Evolutionary conservation across 176 grass and related monocot genomes (phyloP), one percentile per base, ranked within the genome.

Genomic region (Miscanthus lutarioriparius): DNA sequence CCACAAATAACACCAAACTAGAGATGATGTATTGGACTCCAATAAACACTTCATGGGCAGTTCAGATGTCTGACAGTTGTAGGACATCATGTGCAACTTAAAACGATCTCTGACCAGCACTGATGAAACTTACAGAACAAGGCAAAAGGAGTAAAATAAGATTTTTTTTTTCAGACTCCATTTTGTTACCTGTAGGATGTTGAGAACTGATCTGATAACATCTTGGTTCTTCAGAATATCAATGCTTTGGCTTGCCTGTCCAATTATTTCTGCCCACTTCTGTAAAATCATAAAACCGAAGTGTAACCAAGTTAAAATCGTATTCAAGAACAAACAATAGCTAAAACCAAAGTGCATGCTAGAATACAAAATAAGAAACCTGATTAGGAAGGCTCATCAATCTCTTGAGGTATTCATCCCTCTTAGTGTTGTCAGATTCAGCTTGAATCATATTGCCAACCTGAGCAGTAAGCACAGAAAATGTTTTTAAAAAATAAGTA

Each of bases 191-290:
- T 99, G 97, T 71, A 99, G 84, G 56, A 99, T 99, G 87, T 99
- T 96, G 83, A 99, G 97, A 87, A 99, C 91, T 63, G 93, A 91
- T 92, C 97, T 89, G 80, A 99, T 99, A 74, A 96, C 90, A 91
- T 99, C 97, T 77, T 88, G 93, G 88, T 96, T 95, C 86, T 99
- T 99, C 71, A 99, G 85, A 43, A 99, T 85, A 86, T 96, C 97
- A 91, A 99, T 92, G 84, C 97, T 99, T 74, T 80, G 86, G 67
- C 97, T 92, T 56, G 97, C 97, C 80, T 96, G 97, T 59, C 97
- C 97, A 88, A 99, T 99, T 86, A 99, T 99, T 79, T 99, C 97
- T 56, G 93, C 90, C 97, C 97, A 99, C 96, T 99, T 99, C 97
- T 99, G 81, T 17, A 90, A 40, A 90, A 87, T 40, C 64, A 70